These are phyloP conservation scores for Phytophthora tubulina DNA, from an alignment of 352 stramenopile species.

Conservation along the genomic window DNA sequence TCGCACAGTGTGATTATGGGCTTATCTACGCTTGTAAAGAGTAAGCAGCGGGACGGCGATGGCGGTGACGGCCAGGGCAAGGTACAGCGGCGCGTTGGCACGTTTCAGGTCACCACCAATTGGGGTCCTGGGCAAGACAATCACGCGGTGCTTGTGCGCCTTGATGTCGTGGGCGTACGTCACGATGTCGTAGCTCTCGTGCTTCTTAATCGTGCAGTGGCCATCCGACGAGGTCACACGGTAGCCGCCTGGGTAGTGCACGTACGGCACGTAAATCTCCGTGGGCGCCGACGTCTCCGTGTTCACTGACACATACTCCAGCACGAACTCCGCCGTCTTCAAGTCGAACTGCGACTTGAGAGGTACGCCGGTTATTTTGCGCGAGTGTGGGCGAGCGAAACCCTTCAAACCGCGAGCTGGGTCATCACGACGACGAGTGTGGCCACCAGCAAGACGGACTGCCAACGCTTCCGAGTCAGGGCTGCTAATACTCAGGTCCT, in stretches of 20 bases:
- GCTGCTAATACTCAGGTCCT: slow-evolving; percentile 87
- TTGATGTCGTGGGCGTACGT: slow-evolving; percentile 46
- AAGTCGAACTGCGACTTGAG: slow-evolving; percentile 63
- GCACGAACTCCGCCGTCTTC: slow-evolving; percentile 49
- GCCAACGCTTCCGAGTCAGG: slow-evolving; percentile 37
- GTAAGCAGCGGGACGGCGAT: slow-evolving; percentile 30
- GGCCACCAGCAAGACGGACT: slow-evolving; percentile 45
- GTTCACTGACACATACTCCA: slow-evolving; percentile 54
- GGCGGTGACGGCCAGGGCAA: slow-evolving; percentile 36
- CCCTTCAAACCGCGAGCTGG: slow-evolving; percentile 56
- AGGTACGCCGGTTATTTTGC: slow-evolving; percentile 70
- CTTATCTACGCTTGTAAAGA: slow-evolving; percentile 41
- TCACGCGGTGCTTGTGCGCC: slow-evolving; percentile 38
- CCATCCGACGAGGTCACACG: slow-evolving; percentile 41
- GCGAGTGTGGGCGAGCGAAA: slow-evolving; percentile 69
- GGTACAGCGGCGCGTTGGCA: slow-evolving; percentile 35
- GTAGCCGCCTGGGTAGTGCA: slow-evolving; percentile 43
- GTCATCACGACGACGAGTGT: slow-evolving; percentile 43
- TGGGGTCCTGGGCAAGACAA: slow-evolving; percentile 29
- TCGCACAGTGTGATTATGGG: too few relatives aligned
- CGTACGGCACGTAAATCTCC: slow-evolving; percentile 47
- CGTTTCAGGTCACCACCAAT: slow-evolving; percentile 18
- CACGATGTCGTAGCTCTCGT: slow-evolving; percentile 55
- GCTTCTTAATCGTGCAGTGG: slow-evolving; percentile 43
- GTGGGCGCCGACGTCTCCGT: slow-evolving; percentile 16